Conservation (phyloP, 345 rosid species). For the Erucastrum elatum region DNA sequence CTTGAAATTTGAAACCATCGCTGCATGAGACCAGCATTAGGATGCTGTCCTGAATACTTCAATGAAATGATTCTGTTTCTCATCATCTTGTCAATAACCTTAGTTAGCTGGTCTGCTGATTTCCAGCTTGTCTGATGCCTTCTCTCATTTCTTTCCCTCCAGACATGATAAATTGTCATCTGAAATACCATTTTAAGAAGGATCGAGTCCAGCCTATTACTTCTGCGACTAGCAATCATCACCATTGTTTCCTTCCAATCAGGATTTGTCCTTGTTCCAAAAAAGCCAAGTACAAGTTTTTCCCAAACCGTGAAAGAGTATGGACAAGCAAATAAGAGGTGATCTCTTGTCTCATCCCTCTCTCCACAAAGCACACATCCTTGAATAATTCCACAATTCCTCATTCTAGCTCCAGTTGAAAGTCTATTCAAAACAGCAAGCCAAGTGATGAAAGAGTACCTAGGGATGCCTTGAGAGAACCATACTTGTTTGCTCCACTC, state of each 20-base stretch:
- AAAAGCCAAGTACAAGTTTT: not conserved
- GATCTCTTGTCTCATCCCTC: not conserved
- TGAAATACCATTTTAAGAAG: not conserved
- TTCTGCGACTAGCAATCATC: not conserved
- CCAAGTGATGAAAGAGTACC: too few relatives aligned
- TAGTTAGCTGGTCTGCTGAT: too few relatives aligned
- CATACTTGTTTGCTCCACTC: too few relatives aligned
- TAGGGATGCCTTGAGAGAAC: too few relatives aligned
- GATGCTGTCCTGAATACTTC: too few relatives aligned
- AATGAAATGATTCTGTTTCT: too few relatives aligned
- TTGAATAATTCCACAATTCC: not conserved
- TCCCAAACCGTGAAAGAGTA: not conserved
- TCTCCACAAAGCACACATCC: not conserved
- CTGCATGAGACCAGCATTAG: too few relatives aligned
- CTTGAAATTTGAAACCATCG: too few relatives aligned
- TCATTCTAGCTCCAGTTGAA: not conserved
- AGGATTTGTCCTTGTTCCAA: not conserved
- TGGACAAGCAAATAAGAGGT: not conserved
- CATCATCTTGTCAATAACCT: too few relatives aligned
- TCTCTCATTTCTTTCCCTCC: not conserved
- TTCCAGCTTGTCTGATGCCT: not conserved
- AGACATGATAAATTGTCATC: not conserved
- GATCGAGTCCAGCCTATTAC: not conserved
- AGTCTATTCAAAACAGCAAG: not conserved
- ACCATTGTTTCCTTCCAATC: not conserved